A percentile compares a stretch with the other conserved stretches of the same genome.
These are phyloP conservation scores for Quercus mongolica DNA, from an alignment of 306 rosid genomes.

Conservation along the genomic window DNA sequence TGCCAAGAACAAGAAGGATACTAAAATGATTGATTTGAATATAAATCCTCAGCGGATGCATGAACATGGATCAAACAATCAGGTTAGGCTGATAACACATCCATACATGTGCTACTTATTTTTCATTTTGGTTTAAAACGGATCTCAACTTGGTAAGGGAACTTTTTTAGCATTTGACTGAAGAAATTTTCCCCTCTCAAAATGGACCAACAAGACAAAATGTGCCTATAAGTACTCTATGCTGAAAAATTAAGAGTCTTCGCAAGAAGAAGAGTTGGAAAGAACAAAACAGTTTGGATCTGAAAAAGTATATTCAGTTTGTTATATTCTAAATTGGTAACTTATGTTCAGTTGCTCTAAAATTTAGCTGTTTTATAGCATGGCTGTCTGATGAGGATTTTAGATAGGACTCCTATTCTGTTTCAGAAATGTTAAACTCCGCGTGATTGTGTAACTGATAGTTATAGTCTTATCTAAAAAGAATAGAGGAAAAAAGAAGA, in stretches of 20 bases:
- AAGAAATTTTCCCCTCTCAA: not conserved
- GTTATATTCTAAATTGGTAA: not conserved
- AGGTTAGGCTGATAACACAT: constrained; percentile 45
- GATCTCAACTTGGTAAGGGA: not conserved
- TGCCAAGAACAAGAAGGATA: constrained; percentile 58
- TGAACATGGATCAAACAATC: constrained; percentile 80
- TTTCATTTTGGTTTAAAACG: not conserved
- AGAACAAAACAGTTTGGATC: no score
- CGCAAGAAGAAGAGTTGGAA: no score
- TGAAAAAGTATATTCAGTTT: no score
- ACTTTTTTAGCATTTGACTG: not conserved
- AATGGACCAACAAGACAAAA: not conserved
- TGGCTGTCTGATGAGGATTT: not conserved
- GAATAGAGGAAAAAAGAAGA: not conserved
- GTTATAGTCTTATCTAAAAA: no score
- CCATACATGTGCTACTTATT: not conserved
- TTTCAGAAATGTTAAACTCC: not conserved
- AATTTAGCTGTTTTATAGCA: not conserved
- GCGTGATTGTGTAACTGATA: not conserved
- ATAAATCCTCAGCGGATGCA: constrained; percentile 85
- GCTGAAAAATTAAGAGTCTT: not conserved
- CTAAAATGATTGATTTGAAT: constrained; percentile 84
- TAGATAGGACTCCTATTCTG: not conserved
- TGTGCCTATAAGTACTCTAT: not conserved
- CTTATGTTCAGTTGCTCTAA: not conserved